Conservation (phyloP, 2,329 filamentous ascomycete genomes). For the Clarireedia monteithiana region DNA sequence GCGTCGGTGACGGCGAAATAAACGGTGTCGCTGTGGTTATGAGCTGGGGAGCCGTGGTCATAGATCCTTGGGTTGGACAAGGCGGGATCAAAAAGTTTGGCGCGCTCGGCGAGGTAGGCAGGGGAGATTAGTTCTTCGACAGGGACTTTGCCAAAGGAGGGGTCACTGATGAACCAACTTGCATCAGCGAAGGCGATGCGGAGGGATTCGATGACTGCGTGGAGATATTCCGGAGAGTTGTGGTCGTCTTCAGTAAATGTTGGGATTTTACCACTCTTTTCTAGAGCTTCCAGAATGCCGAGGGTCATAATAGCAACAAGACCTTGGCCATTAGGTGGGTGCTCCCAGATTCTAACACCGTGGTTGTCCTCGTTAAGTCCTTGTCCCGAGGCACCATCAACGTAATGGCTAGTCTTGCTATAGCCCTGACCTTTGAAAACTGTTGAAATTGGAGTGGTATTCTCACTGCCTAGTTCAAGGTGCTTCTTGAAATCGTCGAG, state of each 20-base stretch:
- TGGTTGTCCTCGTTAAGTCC: slow-evolving; percentile 33
- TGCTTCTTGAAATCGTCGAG: slow-evolving; percentile 77
- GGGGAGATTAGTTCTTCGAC: slow-evolving; percentile 59
- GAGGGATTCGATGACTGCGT: slow-evolving; percentile 80
- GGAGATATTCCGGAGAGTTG: slow-evolving; percentile 74
- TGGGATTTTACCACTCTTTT: slow-evolving; percentile 66
- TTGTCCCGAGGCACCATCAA: slow-evolving; percentile 34
- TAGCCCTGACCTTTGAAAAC: slow-evolving; percentile 63
- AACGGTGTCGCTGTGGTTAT: slow-evolving; percentile 84
- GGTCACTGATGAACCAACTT: slow-evolving; percentile 84
- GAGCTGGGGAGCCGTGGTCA: slow-evolving; percentile 73
- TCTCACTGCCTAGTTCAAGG: slow-evolving; percentile 62
- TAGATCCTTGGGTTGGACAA: slow-evolving; percentile 52
- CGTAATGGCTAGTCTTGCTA: slow-evolving; percentile 37
- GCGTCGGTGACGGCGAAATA: slow-evolving; percentile 83
- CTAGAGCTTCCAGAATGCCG: slow-evolving; percentile 82
- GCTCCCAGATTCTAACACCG: slow-evolving; percentile 85
- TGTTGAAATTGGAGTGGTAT: slow-evolving; percentile 78
- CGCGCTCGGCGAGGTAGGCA: slow-evolving; percentile 67
- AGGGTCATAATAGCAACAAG: slow-evolving; percentile 92
- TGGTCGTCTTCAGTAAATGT: slow-evolving; percentile 64
- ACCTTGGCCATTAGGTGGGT: slow-evolving; percentile 92
- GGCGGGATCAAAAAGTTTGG: slow-evolving; percentile 47
- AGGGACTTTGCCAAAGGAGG: slow-evolving; percentile 63
- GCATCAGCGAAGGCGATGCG: slow-evolving; percentile 87